These are phyloP conservation scores for Nakaseomyces sp. DNA, from an alignment of 1,139 yeast species.

Conservation along the genomic window DNA sequence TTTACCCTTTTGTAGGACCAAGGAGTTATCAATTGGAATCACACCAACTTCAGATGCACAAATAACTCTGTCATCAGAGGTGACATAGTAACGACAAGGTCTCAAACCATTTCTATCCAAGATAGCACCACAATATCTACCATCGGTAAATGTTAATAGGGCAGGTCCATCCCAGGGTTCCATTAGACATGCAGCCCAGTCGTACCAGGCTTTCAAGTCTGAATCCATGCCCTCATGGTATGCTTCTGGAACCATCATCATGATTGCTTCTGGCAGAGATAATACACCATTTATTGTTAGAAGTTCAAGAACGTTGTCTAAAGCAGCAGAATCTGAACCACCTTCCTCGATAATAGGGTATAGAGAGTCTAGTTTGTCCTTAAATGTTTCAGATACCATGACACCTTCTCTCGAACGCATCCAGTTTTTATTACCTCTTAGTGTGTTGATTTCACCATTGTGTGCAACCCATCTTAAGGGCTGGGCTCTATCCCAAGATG, in stretches of 20 bases:
- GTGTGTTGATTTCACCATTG: constrained; percentile 95
- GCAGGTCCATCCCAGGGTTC: constrained; percentile 99
- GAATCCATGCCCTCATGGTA: constrained; percentile 97
- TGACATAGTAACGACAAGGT: constrained; percentile 95
- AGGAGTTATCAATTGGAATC: constrained; percentile 76
- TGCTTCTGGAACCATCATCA: constrained; percentile 96
- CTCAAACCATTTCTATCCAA: constrained; percentile 95
- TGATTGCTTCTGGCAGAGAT: constrained; percentile 92
- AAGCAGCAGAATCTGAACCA: constrained; percentile 98
- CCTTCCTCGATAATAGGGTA: constrained; percentile 97
- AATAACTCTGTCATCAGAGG: constrained; percentile 89
- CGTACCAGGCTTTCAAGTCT: constrained; percentile 87
- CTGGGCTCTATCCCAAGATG: constrained; percentile 99
- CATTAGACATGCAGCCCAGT: constrained; percentile 99
- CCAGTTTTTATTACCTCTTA: constrained; percentile 98
- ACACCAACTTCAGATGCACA: constrained; percentile 99
- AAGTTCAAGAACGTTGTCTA: constrained; percentile 89
- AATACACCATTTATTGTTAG: constrained; percentile 86
- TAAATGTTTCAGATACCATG: constrained; percentile 78
- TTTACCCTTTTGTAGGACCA: constrained; percentile 83
- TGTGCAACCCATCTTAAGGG: constrained; percentile 97
- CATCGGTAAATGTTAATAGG: constrained; percentile 91
- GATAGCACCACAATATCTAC: constrained; percentile 96
- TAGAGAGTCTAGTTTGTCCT: constrained; percentile 81
- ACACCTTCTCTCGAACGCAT: constrained; percentile 98